phyloP scores from a whole-genome alignment of 495 filamentous ascomycete genomes.

The Penicillium macrosclerotiorum region DNA sequence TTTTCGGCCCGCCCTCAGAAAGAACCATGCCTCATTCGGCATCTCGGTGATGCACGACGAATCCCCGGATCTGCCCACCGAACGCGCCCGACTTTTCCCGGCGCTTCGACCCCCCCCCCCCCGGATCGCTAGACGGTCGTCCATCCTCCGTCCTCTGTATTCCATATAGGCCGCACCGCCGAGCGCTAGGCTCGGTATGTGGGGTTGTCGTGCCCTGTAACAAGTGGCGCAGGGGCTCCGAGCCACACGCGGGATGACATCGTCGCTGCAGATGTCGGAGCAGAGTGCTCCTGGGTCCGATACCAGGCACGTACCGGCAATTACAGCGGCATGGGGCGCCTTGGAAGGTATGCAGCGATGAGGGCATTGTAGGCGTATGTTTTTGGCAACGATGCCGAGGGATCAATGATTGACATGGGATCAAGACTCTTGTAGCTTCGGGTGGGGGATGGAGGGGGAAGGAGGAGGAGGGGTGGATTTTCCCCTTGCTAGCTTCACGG shows the following conservation, averaged over 20 bases:
- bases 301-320: background rate
- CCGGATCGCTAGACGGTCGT: too few relatives aligned
- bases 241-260: conserved; percentile 26
- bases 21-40: conserved; percentile 11
- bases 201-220: background rate
- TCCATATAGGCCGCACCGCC: too few relatives aligned
- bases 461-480: too few relatives aligned
- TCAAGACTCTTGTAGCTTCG: too few relatives aligned
- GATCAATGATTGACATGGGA: too few relatives aligned
- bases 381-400: too few relatives aligned
- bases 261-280: conserved; percentile 18
- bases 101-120: background rate
- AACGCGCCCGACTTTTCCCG: conserved; percentile 7
- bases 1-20: background rate
- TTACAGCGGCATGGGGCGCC: too few relatives aligned
- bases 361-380: too few relatives aligned
- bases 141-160: too few relatives aligned
- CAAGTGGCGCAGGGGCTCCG: conserved; percentile 24
- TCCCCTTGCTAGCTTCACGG: too few relatives aligned
- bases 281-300: conserved; percentile 20
- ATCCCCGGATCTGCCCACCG: conserved; percentile 6
- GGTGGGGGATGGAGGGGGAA: too few relatives aligned
- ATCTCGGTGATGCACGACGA: conserved; percentile 10
- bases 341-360: conserved; percentile 1
- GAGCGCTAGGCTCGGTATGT: conserved; percentile 13